A percentile compares a stretch with the other conserved stretches of the same genome.
Evolutionary conservation across 306 rosid genomes (phyloP).

Genomic region (Rosa chinensis): DNA sequence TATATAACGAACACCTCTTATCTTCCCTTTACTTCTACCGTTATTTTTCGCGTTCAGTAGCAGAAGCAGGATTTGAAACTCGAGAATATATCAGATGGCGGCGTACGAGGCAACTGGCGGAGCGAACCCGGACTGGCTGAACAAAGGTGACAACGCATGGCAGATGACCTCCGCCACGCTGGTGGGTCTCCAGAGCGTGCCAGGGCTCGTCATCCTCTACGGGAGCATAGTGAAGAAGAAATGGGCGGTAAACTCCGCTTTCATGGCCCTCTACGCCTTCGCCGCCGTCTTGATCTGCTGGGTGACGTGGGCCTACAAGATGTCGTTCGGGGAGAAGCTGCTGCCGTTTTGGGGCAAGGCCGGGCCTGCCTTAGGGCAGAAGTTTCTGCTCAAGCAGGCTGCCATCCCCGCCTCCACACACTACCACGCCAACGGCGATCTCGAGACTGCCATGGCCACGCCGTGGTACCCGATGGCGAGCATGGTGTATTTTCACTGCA

Average conservation of each 20-base stretch:
- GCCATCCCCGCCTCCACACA: conserved; percentile 1
- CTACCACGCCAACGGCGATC: not conserved
- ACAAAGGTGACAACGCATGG: conserved; percentile 77
- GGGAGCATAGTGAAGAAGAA: conserved; percentile 64
- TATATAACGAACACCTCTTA: not conserved
- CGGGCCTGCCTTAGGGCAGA: conserved; percentile 10
- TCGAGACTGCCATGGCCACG: not conserved
- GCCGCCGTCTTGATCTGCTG: conserved; percentile 22
- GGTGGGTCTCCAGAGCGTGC: conserved; percentile 61
- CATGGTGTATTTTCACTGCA: conserved; percentile 19
- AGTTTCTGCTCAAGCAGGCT: conserved; percentile 12
- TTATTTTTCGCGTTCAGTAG: not conserved
- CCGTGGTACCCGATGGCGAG: conserved; percentile 12
- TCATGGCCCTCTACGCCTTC: conserved; percentile 29
- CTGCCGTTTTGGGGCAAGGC: conserved; percentile 23
- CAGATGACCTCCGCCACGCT: conserved; percentile 60
- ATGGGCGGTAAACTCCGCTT: conserved; percentile 49
- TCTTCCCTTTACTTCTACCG: too few species aligned
- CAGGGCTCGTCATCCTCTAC: conserved; percentile 59
- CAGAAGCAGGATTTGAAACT: not conserved
- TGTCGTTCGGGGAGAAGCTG: conserved; percentile 25
- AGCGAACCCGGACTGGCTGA: conserved; percentile 54
- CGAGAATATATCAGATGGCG: not conserved
- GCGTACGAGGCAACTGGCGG: conserved; percentile 43
- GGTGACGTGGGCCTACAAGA: conserved; percentile 25